Evolutionary conservation across 1,284 basidiomycete genomes (phyloP).

Genomic region (Rhodotorula sp.): DNA sequence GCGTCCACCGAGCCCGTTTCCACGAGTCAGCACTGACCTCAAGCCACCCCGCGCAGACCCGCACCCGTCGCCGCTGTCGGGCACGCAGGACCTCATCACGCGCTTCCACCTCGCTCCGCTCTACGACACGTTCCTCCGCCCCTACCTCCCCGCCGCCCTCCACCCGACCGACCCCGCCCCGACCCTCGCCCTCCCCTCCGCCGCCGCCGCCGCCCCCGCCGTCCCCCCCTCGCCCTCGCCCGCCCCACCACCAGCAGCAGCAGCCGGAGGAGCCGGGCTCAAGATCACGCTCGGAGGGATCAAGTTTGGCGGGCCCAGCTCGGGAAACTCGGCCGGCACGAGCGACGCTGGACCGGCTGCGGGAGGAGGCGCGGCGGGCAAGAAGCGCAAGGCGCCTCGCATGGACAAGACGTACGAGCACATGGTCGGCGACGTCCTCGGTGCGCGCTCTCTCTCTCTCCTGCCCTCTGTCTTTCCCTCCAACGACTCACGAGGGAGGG

Average conservation of each 20-base stretch:
- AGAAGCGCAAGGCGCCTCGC: slow-evolving; percentile 25
- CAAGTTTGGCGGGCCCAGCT: slow-evolving; percentile 14
- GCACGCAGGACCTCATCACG: slow-evolving; percentile 40
- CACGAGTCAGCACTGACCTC: neutral
- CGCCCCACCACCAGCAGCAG: neutral
- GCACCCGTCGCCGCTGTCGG: slow-evolving; percentile 32
- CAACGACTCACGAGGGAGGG: too few relatives aligned
- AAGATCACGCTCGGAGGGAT: slow-evolving; percentile 38
- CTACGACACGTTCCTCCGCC: slow-evolving; percentile 44
- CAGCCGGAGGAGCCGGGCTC: slow-evolving; percentile 6
- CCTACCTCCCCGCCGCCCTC: slow-evolving; percentile 34
- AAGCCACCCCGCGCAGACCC: slow-evolving; percentile 13
- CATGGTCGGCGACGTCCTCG: slow-evolving; percentile 43
- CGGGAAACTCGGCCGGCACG: neutral
- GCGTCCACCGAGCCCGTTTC: neutral
- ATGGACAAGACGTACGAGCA: slow-evolving; percentile 44
- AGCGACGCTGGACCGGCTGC: neutral
- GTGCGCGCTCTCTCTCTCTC: slow-evolving; percentile 15
- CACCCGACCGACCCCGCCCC: neutral
- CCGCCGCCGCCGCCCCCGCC: neutral
- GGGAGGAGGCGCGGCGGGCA: neutral
- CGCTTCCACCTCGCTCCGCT: slow-evolving; percentile 32
- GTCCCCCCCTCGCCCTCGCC: neutral
- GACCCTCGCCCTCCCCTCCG: neutral
- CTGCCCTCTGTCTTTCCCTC: too few relatives aligned